Evolutionary conservation across 768 basidiomycete genomes (phyloP).

Genomic region (Arthromyces matolae): DNA sequence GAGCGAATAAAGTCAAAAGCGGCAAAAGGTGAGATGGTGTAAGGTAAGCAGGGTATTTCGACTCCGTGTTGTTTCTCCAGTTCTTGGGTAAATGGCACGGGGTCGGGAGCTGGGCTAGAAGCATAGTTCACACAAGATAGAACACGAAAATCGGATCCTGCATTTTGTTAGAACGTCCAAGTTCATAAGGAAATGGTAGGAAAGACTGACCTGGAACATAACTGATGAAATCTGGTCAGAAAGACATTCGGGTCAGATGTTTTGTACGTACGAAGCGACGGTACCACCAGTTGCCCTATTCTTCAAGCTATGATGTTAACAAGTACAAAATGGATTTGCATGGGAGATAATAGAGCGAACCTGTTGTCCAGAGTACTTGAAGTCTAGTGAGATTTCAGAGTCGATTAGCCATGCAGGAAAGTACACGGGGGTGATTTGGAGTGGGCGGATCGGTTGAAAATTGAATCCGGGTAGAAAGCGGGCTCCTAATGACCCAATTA

Average conservation of each 20-base stretch:
- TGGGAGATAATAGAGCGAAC: constrained; percentile 13
- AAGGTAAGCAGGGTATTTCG: constrained; percentile 56
- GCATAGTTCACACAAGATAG: constrained; percentile 43
- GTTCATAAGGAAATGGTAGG: not conserved
- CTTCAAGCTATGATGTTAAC: constrained; percentile 16
- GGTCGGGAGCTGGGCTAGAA: constrained; percentile 22
- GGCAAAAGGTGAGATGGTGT: constrained; percentile 49
- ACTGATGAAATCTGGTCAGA: constrained; percentile 24
- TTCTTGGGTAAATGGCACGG: constrained; percentile 46
- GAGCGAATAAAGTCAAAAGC: constrained; percentile 35
- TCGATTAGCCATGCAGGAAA: constrained; percentile 64
- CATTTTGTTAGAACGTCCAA: constrained; percentile 1
- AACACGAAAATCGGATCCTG: constrained; percentile 43
- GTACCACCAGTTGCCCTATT: constrained; percentile 32
- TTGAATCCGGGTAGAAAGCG: constrained; percentile 36
- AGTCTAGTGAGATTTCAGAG: constrained; percentile 44
- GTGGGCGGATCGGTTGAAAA: constrained; percentile 39
- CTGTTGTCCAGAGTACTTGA: constrained; percentile 23
- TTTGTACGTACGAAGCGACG: constrained; percentile 43
- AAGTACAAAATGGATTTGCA: not conserved
- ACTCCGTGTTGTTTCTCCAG: constrained; percentile 44
- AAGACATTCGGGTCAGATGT: constrained; percentile 3
- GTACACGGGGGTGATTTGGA: constrained; percentile 49
- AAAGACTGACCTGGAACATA: constrained; percentile 46
- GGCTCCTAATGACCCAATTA: constrained; percentile 29